phyloP scores from a whole-genome alignment of 176 grass and related monocot species.

The Chloris gayana region DNA sequence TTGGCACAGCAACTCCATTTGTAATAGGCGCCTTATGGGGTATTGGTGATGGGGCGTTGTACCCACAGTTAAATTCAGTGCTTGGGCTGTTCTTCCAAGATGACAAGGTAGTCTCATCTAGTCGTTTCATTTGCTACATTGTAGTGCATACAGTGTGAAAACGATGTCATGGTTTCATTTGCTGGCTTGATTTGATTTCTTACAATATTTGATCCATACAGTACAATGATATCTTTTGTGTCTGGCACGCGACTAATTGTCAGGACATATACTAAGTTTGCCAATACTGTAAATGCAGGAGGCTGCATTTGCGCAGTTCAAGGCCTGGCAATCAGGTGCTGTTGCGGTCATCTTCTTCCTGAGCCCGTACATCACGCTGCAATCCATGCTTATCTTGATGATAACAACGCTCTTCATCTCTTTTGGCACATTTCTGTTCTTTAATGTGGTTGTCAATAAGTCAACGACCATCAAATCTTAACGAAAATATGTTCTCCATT shows the following conservation, averaged over 20 bases:
- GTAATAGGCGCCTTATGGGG: constrained; percentile 89
- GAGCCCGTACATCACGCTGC: constrained; percentile 70
- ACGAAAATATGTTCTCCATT: not conserved
- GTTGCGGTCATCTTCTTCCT: constrained; percentile 86
- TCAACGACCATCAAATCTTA: constrained; percentile 25
- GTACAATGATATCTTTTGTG: too few species aligned
- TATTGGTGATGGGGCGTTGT: constrained; percentile 83
- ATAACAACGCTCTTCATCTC: constrained; percentile 44
- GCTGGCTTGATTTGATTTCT: too few species aligned
- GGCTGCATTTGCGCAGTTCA: too few species aligned
- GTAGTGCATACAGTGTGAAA: too few species aligned
- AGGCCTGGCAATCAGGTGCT: constrained; percentile 71
- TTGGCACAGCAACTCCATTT: constrained; percentile 63
- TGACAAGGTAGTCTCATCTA: constrained; percentile 58
- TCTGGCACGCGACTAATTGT: too few species aligned
- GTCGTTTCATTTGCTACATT: too few species aligned
- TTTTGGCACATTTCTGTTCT: constrained; percentile 57
- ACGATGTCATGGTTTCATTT: too few species aligned
- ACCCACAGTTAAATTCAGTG: constrained; percentile 81
- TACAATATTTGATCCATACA: too few species aligned
- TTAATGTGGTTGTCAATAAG: constrained; percentile 51
- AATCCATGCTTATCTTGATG: constrained; percentile 81
- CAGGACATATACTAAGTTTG: too few species aligned
- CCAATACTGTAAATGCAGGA: too few species aligned
- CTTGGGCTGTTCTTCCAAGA: constrained; percentile 79